Conservation (phyloP, 768 basidiomycete species). For the Boletellus emodensis region DNA sequence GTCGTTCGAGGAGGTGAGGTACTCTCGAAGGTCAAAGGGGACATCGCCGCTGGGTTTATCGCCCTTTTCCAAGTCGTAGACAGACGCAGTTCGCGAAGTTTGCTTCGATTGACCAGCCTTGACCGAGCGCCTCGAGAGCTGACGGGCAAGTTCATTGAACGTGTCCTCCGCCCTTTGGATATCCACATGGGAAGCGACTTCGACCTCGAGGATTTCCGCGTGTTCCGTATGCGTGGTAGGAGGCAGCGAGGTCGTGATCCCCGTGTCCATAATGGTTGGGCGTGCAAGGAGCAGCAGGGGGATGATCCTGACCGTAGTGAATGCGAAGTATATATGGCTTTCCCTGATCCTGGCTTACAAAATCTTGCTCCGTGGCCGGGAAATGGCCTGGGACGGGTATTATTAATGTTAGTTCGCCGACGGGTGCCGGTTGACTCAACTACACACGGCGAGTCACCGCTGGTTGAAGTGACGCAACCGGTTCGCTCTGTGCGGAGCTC, state of each 20-base stretch:
- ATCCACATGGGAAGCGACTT: slow-evolving; percentile 39
- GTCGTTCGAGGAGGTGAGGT: slow-evolving; percentile 63
- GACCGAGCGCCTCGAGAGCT: slow-evolving; percentile 19
- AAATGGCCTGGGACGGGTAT: background rate
- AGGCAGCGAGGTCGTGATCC: background rate
- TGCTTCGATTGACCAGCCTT: slow-evolving; percentile 11
- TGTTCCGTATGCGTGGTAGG: slow-evolving; percentile 8
- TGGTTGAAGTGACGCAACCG: too few species aligned
- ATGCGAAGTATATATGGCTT: slow-evolving; percentile 13
- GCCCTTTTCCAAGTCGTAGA: slow-evolving; percentile 42
- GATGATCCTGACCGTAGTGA: background rate
- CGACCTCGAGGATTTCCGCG: slow-evolving; percentile 19
- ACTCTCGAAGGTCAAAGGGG: slow-evolving; percentile 63
- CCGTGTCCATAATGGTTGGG: slow-evolving; percentile 7
- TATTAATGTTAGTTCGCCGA: background rate
- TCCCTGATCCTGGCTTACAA: slow-evolving; percentile 12
- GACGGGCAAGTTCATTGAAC: slow-evolving; percentile 53
- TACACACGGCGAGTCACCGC: too few species aligned
- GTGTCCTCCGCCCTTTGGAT: slow-evolving; percentile 47
- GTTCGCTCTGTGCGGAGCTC: too few species aligned
- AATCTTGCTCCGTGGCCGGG: background rate
- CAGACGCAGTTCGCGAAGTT: slow-evolving; percentile 20
- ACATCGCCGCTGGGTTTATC: slow-evolving; percentile 26
- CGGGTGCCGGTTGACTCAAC: background rate
- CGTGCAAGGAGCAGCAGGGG: background rate